Conservation (phyloP, 805 yeast genomes). For the Dipodascopsis uninucleata region DNA sequence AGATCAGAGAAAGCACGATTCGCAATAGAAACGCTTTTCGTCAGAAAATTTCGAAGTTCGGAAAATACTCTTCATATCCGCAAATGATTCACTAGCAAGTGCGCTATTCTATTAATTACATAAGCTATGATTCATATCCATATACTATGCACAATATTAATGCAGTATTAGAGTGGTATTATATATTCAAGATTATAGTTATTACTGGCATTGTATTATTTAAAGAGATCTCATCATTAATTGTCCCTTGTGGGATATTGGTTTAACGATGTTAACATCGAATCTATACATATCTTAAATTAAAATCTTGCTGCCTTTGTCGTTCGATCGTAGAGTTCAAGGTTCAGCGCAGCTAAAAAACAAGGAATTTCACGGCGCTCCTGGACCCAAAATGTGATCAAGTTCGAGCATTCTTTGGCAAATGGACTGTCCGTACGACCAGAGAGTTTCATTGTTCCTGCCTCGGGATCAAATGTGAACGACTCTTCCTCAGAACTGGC, state of each 20-base stretch:
- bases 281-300: too few relatives aligned
- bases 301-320: slow-evolving; percentile 27
- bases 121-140: too few relatives aligned
- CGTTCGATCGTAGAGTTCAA: slow-evolving; percentile 56
- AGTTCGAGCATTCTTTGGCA: slow-evolving; percentile 44
- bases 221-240: too few relatives aligned
- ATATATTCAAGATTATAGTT: too few relatives aligned
- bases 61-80: background rate
- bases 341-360: slow-evolving; percentile 67
- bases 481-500: slow-evolving; percentile 41
- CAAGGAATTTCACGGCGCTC: slow-evolving; percentile 72
- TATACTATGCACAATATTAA: too few relatives aligned
- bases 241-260: too few relatives aligned
- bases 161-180: too few relatives aligned
- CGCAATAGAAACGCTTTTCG: slow-evolving; percentile 11
- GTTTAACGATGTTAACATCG: too few relatives aligned
- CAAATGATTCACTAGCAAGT: background rate
- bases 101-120: too few relatives aligned
- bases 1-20: slow-evolving; percentile 15
- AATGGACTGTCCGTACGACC: slow-evolving; percentile 36
- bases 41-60: slow-evolving; percentile 3
- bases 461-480: slow-evolving; percentile 54
- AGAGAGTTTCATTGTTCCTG: slow-evolving; percentile 52
- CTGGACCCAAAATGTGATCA: slow-evolving; percentile 62
- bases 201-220: too few relatives aligned